Evolutionary conservation across 1,284 basidiomycete genomes (phyloP).

Genomic region (Volvariella volvacea): DNA sequence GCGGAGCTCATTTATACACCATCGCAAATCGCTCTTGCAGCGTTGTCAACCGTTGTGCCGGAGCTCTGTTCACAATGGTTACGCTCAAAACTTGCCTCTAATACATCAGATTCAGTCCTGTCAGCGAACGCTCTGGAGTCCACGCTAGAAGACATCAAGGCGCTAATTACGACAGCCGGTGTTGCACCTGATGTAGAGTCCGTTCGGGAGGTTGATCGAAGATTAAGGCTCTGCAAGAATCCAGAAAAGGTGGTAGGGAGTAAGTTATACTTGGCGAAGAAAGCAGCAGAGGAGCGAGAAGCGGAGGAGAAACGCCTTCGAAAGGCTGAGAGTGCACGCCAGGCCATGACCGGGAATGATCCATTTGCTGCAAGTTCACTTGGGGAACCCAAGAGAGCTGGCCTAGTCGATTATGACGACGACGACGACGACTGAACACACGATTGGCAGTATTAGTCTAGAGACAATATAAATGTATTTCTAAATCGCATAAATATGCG

Average conservation of each 20-base stretch:
- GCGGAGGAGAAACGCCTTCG: constrained; percentile 58
- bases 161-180: constrained; percentile 52
- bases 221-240: constrained; percentile 83
- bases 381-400: constrained; percentile 19
- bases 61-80: constrained; percentile 62
- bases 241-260: constrained; percentile 89
- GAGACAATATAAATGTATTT: background rate
- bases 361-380: constrained; percentile 57
- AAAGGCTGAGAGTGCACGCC: constrained; percentile 53
- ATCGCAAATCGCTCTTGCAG: constrained; percentile 90
- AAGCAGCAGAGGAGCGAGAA: constrained; percentile 56
- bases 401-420: constrained; percentile 53
- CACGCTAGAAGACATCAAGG: constrained; percentile 48
- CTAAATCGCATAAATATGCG: constrained; percentile 1
- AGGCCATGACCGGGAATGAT: constrained; percentile 47
- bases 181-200: constrained; percentile 68
- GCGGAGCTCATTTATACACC: constrained; percentile 90
- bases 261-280: constrained; percentile 65
- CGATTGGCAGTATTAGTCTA: constrained; percentile 7
- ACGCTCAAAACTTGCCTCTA: constrained; percentile 37
- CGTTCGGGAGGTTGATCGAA: constrained; percentile 81
- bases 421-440: constrained; percentile 37
- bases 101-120: constrained; percentile 10
- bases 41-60: constrained; percentile 61
- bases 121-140: constrained; percentile 23